phyloP scores from a whole-genome alignment of 208 protist species.

The Jaenimonas drosophilae region DNA sequence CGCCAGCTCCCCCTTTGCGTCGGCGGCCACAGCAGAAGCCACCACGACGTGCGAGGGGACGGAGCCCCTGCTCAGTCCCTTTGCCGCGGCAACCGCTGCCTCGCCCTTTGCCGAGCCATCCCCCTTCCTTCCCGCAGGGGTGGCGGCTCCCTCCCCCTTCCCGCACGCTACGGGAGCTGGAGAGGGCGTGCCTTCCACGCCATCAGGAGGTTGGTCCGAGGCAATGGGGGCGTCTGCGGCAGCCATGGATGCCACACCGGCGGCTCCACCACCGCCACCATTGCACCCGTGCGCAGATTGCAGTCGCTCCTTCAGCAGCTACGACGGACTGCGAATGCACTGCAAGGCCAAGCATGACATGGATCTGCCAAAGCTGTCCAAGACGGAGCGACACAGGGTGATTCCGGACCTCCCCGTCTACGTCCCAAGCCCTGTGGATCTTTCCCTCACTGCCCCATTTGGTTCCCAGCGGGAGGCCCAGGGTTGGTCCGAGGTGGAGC shows the following conservation, averaged over 20 bases:
- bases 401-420: conserved; percentile 66
- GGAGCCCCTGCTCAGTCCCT: neutral
- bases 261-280: conserved; percentile 5
- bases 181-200: no score
- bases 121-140: no score
- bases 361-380: conserved; percentile 22
- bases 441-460: conserved; percentile 76
- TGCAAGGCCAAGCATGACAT: conserved; percentile 70
- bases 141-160: neutral
- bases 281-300: conserved; percentile 49
- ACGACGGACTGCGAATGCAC: conserved; percentile 68
- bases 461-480: conserved; percentile 11
- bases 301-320: conserved; percentile 42
- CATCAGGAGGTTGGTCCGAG: no score
- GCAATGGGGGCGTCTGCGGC: no score
- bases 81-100: neutral
- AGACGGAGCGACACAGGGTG: conserved; percentile 3
- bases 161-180: no score
- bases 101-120: conserved; percentile 3
- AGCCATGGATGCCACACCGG: conserved; percentile 6
- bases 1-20: conserved; percentile 20
- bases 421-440: conserved; percentile 83
- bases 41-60: neutral
- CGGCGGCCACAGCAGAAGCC: conserved; percentile 1
- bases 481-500: conserved; percentile 58